Percentiles rank a stretch among this genome's conserved stretches.
phyloP scores from a whole-genome alignment of 129 eudicot genomes.

The Apium graveolens region DNA sequence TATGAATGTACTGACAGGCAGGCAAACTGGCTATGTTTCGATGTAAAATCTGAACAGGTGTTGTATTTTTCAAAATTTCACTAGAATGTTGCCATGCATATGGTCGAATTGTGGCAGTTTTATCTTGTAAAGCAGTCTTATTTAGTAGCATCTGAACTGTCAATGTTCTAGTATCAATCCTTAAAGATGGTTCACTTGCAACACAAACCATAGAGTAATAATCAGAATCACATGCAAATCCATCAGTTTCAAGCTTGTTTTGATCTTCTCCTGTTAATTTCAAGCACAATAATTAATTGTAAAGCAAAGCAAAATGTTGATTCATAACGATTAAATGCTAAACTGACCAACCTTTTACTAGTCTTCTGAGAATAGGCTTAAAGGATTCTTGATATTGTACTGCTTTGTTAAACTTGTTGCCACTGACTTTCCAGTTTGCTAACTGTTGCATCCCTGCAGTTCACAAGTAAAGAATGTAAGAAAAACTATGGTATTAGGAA shows the following conservation, averaged over 20 bases:
- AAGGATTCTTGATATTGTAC: neutral
- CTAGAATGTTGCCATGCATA: conserved; percentile 45
- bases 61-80: conserved; percentile 18
- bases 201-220: conserved; percentile 30
- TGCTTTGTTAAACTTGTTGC: neutral
- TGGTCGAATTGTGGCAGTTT: conserved; percentile 23
- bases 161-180: conserved; percentile 32
- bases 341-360: conserved; percentile 11
- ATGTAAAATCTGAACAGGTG: conserved; percentile 34
- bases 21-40: conserved; percentile 16
- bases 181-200: conserved; percentile 27
- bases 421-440: conserved; percentile 1
- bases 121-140: conserved; percentile 8
- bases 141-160: conserved; percentile 13
- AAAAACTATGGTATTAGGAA: neutral
- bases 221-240: conserved; percentile 39
- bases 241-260: conserved; percentile 33
- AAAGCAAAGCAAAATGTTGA: neutral
- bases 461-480: neutral
- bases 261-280: conserved; percentile 33
- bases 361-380: conserved; percentile 2
- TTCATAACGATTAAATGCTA: neutral
- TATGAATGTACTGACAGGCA: conserved; percentile 24
- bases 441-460: conserved; percentile 21
- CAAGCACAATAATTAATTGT: neutral